Evolutionary conservation across 495 filamentous ascomycete species (phyloP).

Genomic region (Staphylotrichum tortipilum): DNA sequence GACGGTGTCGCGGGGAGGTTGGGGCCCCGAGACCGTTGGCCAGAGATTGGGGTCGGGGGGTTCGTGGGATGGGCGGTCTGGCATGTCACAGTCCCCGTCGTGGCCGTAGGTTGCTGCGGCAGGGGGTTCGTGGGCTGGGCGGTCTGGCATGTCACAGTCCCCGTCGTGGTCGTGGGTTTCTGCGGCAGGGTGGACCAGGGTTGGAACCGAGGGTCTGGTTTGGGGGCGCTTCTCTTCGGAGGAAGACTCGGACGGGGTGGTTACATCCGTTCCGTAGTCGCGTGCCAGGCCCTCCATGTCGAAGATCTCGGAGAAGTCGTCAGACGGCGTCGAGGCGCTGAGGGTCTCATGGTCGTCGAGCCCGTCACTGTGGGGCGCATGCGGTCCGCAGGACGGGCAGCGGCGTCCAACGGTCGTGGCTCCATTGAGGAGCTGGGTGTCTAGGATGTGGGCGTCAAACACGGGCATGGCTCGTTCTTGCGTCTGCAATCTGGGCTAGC

Average conservation of each 20-base stretch:
- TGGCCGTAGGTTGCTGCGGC: not conserved
- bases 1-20: constrained; percentile 3
- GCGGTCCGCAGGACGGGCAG: not conserved
- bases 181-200: no score
- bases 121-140: no score
- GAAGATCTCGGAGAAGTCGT: constrained; percentile 10
- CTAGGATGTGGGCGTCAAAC: constrained; percentile 10
- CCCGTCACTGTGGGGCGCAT: not conserved
- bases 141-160: no score
- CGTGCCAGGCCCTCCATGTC: constrained; percentile 10
- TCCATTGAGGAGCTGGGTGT: constrained; percentile 9
- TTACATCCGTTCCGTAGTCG: constrained; percentile 11
- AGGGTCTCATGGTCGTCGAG: constrained; percentile 5
- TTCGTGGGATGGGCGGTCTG: constrained; percentile 7
- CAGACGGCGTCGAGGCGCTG: constrained; percentile 4
- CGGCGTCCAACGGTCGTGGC: no score
- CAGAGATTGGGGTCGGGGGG: constrained; percentile 9
- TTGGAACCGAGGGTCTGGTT: no score
- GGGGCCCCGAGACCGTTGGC: constrained; percentile 3
- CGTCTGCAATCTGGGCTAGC: constrained; percentile 6
- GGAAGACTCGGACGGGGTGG: constrained; percentile 11
- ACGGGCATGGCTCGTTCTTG: no score
- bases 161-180: no score
- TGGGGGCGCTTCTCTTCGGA: constrained; percentile 6
- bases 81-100: constrained; percentile 17